Base-by-base conservation (phyloP, 1,139 yeast species). In the Saccharomyces pastorianus region DNA sequence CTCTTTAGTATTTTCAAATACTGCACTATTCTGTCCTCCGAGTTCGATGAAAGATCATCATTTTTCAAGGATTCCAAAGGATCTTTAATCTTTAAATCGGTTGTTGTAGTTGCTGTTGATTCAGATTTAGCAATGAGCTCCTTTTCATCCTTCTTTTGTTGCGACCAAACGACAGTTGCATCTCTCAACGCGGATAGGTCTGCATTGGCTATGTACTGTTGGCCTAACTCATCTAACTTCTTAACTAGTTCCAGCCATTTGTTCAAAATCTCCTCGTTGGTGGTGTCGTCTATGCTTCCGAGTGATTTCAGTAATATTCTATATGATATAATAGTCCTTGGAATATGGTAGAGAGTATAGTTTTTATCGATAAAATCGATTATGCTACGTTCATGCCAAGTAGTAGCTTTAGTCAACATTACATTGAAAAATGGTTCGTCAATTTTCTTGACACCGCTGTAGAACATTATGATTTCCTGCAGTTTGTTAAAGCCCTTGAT, bases 181-280 rank as follows among this genome's bases (percentile, higher is more conserved):
- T 84, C 89, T 71, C 91, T 79, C 56, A 90, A 73, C 1, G 96
- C 87, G 46, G 91, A 84, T 91, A 96, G 88, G 71, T 88, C 96
- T 26, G 93, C 95, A 64, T 82, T 82, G 6, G 95, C 91, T 62
- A 84, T 83, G 63, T 82, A 84, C 27, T 66, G 71, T 68, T 78
- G 80, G 6, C 81, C 79, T 54, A 76, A 76, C 14, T 71, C 65
- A 56, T 84, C 88, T 60, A 83, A 76, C 57, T 76, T 73, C 6
- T 64, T 56, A 49, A 85, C 70, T 38, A 85, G 73, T 52, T 80
- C 80, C 58, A 78, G 72, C 90, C 95, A 88, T 58, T 79, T 74
- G 14, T 67, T 62, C 58, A 84, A 69, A 55, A 87, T 81, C 52
- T 80, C 84, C 14, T 72, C 73, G 47, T 77, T 74, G 20, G 81